Evolutionary conservation across 306 rosid species (phyloP).

Genomic region (Sindora glabra): DNA sequence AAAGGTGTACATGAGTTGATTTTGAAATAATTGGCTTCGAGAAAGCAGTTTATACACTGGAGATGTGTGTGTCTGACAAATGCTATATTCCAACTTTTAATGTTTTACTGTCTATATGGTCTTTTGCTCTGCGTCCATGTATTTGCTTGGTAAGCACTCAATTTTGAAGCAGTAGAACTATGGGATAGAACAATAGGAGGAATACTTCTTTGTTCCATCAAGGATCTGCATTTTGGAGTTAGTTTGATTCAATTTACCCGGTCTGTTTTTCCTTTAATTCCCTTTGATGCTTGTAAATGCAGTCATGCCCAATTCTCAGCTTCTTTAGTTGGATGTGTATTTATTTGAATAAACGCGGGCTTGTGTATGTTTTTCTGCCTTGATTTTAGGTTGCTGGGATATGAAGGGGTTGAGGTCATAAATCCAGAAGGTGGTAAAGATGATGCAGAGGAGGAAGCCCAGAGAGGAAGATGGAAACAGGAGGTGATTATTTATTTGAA

Average conservation of each 20-base stretch:
- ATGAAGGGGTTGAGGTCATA: conserved; percentile 87
- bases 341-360: not conserved
- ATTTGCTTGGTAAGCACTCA: not conserved
- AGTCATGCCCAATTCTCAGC: no score
- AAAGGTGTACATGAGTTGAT: not conserved
- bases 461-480: conserved; percentile 87
- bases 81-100: not conserved
- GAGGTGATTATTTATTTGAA: conserved; percentile 38
- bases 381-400: conserved; percentile 56
- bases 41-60: not conserved
- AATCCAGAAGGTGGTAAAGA: conserved; percentile 96
- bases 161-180: not conserved
- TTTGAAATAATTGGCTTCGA: not conserved
- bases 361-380: conserved; percentile 5
- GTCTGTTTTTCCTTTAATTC: not conserved
- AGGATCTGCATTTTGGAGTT: not conserved
- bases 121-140: not conserved
- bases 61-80: not conserved
- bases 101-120: not conserved
- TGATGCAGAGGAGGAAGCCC: conserved; percentile 83
- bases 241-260: no score
- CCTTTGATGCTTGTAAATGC: not conserved
- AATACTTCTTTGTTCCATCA: not conserved
- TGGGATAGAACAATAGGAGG: no score
- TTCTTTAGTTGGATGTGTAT: not conserved